These are phyloP conservation scores for Kodamaea sp. DNA, from an alignment of 1,139 yeast genomes.

Conservation along the genomic window DNA sequence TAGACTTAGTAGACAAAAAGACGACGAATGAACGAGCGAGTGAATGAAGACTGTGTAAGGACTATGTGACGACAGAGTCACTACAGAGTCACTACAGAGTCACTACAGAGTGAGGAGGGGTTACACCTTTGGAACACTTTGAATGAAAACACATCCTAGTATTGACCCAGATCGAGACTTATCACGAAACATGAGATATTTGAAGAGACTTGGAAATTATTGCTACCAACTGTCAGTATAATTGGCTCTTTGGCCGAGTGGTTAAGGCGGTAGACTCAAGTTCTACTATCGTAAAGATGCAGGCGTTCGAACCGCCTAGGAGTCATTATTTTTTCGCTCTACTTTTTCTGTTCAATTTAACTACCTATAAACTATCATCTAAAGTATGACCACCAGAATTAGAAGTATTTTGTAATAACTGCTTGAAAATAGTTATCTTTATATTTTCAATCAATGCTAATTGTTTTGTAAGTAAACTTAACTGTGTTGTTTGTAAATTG, in stretches of 20 bases:
- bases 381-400: background rate
- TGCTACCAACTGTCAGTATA: no score
- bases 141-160: no score
- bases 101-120: no score
- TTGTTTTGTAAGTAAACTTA: constrained; percentile 31
- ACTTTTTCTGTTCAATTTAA: background rate
- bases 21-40: no score
- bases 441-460: constrained; percentile 12
- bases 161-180: no score
- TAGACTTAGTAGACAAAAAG: no score
- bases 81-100: no score
- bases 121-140: no score
- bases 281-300: constrained; percentile 6
- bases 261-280: constrained; percentile 6
- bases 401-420: constrained; percentile 4
- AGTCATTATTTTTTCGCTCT: constrained; percentile 1
- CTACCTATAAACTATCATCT: background rate
- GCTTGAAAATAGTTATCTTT: constrained; percentile 5
- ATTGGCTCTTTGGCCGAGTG: constrained; percentile 4
- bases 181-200: no score
- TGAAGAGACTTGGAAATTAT: no score
- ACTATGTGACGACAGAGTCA: no score
- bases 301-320: constrained; percentile 6
- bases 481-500: constrained; percentile 22
- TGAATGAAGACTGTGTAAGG: no score